These are phyloP conservation scores for Melaleuca quinquenervia DNA, from an alignment of 345 rosid species.

Conservation along the genomic window DNA sequence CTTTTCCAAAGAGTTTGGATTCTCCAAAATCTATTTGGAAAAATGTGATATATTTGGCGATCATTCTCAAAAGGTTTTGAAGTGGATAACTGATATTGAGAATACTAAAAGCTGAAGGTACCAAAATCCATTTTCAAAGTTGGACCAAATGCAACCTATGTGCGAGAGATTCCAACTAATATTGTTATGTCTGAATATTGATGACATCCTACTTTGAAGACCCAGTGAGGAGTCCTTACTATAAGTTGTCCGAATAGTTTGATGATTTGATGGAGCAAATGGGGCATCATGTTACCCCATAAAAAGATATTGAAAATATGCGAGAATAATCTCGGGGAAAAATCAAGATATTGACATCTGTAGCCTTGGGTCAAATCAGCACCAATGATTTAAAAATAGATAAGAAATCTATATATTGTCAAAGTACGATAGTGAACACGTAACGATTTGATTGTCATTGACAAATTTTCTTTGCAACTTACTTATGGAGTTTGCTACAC, in stretches of 20 bases:
- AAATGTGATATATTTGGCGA: too few species aligned
- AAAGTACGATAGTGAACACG: not conserved
- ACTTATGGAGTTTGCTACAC: too few species aligned
- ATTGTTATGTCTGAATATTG: not conserved
- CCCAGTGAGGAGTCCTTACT: not conserved
- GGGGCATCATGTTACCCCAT: not conserved
- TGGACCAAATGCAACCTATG: not conserved
- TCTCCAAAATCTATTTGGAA: too few species aligned
- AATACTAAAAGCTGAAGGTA: too few species aligned
- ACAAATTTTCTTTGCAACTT: not conserved
- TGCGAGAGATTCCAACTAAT: not conserved
- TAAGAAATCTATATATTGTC: not conserved
- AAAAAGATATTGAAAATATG: not conserved
- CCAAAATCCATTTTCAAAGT: too few species aligned
- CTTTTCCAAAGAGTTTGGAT: too few species aligned
- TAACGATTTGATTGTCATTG: not conserved
- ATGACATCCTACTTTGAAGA: not conserved
- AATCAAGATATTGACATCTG: not conserved
- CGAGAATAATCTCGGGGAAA: not conserved
- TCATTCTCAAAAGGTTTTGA: too few species aligned
- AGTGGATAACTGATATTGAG: too few species aligned
- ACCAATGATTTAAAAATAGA: not conserved
- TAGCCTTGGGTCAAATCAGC: not conserved
- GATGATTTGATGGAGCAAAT: not conserved
- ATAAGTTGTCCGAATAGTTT: not conserved